Conservation (phyloP, 1,139 yeast genomes). For the Yamadazyma atlantica region DNA sequence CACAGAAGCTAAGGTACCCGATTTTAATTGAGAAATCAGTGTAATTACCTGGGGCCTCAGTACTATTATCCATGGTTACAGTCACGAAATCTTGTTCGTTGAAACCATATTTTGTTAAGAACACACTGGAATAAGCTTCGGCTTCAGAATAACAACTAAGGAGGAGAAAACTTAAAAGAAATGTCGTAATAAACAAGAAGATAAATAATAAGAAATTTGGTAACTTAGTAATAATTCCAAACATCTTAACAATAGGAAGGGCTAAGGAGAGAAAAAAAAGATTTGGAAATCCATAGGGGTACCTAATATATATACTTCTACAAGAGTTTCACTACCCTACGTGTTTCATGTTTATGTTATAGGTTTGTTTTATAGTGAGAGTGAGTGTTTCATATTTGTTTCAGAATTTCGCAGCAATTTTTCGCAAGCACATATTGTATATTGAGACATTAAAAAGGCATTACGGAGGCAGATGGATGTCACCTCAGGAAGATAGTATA, state of each 20-base stretch:
- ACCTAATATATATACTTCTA: no score
- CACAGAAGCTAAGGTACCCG: conserved; percentile 55
- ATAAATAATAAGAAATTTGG: conserved; percentile 18
- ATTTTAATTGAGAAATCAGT: conserved; percentile 39
- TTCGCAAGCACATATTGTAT: background rate
- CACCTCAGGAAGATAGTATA: background rate
- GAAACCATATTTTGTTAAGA: conserved; percentile 45
- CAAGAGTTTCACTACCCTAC: background rate
- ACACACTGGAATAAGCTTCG: conserved; percentile 44
- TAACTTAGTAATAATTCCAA: conserved; percentile 8
- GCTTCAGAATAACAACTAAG: conserved; percentile 49
- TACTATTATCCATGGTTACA: conserved; percentile 15
- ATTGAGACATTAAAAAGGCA: background rate
- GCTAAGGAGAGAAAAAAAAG: background rate
- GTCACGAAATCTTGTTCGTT: conserved; percentile 41
- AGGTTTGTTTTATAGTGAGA: no score
- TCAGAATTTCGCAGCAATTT: conserved; percentile 2
- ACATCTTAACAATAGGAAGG: background rate
- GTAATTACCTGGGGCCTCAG: conserved; percentile 11
- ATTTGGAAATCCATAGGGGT: no score
- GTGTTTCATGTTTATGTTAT: no score
- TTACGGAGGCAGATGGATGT: no score
- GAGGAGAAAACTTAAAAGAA: conserved; percentile 49
- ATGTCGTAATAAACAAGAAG: conserved; percentile 36
- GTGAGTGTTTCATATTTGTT: conserved; percentile 1